These are phyloP conservation scores for Tolypocladium cylindrosporum DNA, from an alignment of 2,329 filamentous ascomycete genomes.

Conservation along the genomic window DNA sequence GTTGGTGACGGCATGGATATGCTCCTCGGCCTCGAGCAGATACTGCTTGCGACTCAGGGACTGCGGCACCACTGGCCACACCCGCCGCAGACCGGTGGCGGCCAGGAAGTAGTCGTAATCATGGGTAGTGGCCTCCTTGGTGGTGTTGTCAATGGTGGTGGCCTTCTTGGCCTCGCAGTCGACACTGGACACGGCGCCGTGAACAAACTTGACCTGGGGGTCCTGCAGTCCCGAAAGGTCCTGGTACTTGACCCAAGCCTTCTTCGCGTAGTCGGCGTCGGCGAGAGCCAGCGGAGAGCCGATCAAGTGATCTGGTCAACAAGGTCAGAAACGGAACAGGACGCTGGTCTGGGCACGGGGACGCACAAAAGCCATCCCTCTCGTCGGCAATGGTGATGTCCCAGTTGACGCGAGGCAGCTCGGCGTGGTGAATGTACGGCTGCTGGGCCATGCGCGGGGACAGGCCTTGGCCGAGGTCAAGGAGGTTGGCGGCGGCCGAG, in stretches of 20 bases:
- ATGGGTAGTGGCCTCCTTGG: constrained; percentile 30
- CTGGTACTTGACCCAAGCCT: constrained; percentile 60
- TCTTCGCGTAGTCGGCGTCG: constrained; percentile 50
- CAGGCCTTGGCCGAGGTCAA: constrained; percentile 52
- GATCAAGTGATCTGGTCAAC: constrained; percentile 56
- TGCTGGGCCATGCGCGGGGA: constrained; percentile 32
- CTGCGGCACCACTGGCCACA: constrained; percentile 65
- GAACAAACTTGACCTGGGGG: constrained; percentile 52
- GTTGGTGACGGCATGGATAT: constrained; percentile 44
- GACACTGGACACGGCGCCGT: constrained; percentile 52
- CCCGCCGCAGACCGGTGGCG: constrained; percentile 58
- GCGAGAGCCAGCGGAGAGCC: constrained; percentile 65
- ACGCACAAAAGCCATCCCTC: constrained; percentile 72
- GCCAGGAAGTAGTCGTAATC: constrained; percentile 69
- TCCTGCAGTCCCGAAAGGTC: constrained; percentile 57
- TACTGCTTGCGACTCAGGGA: constrained; percentile 52
- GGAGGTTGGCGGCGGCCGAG: constrained; percentile 53
- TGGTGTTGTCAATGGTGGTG: constrained; percentile 38
- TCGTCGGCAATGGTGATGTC: constrained; percentile 70
- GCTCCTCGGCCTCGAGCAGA: constrained; percentile 48
- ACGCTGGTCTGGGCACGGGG: neutral
- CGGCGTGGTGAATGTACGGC: constrained; percentile 27
- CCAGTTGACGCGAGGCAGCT: constrained; percentile 40
- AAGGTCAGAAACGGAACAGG: constrained; percentile 2
- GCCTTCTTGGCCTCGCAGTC: constrained; percentile 51